These are phyloP conservation scores for Solanum appendiculatum DNA, from an alignment of 257 asterid species.

Conservation along the genomic window DNA sequence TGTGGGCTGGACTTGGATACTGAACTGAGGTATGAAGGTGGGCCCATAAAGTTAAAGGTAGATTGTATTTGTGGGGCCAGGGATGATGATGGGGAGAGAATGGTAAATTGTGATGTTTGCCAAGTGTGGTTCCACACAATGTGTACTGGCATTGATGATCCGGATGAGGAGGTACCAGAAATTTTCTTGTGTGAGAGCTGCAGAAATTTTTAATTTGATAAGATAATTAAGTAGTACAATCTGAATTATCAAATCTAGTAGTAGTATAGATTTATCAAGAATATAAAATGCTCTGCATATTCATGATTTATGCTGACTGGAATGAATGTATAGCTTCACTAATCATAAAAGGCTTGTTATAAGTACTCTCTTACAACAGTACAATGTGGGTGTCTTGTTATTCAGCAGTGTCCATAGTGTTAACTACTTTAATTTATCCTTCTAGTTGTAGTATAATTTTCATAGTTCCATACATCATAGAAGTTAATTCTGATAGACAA, in stretches of 20 bases:
- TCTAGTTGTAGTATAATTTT: not conserved
- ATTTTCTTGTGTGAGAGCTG: slow-evolving; percentile 3
- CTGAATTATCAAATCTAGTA: not conserved
- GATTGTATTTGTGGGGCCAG: slow-evolving; percentile 13
- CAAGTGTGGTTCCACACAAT: slow-evolving; percentile 11
- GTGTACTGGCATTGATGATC: slow-evolving; percentile 9
- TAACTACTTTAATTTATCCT: not conserved
- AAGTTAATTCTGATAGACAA: not conserved
- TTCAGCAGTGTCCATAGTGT: not conserved
- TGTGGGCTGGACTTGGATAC: slow-evolving; percentile 46
- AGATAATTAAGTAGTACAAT: not conserved
- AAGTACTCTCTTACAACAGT: not conserved
- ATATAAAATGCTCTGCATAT: not conserved
- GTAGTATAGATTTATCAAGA: not conserved
- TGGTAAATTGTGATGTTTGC: slow-evolving; percentile 14
- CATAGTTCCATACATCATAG: not conserved
- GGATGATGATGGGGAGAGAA: slow-evolving; percentile 19
- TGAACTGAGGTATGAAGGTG: slow-evolving; percentile 55
- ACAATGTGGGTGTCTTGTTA: not conserved
- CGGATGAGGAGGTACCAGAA: slow-evolving; percentile 2
- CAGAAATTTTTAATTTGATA: not conserved
- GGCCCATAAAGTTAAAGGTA: slow-evolving; percentile 6
- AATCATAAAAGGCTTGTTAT: not conserved
- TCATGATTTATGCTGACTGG: not conserved
- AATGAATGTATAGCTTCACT: not conserved